A percentile compares a stretch with the other conserved stretches of the same genome.
These are phyloP conservation scores for Kwoniella newhampshirensis DNA, from an alignment of 768 basidiomycete species.

Conservation along the genomic window DNA sequence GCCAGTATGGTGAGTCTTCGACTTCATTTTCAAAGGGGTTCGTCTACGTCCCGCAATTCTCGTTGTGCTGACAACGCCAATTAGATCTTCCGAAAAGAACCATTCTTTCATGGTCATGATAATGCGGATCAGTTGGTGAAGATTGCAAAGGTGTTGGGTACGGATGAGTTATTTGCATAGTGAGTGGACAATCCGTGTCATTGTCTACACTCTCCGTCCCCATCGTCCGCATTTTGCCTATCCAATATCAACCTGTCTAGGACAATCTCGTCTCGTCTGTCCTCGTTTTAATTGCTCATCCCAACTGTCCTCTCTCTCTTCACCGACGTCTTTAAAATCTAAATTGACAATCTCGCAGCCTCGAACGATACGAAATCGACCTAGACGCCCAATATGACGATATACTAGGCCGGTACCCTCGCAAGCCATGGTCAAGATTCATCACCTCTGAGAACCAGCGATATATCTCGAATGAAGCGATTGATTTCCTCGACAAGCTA, in stretches of 20 bases:
- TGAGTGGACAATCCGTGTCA: too few species aligned
- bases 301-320: too few species aligned
- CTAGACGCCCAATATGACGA: conserved; percentile 96
- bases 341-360: too few species aligned
- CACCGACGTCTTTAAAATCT: too few species aligned
- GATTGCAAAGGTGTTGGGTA: conserved; percentile 95
- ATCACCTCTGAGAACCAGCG: conserved; percentile 90
- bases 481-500: conserved; percentile 92
- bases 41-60: too few species aligned
- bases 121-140: conserved; percentile 98
- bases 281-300: too few species aligned
- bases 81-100: conserved; percentile 98
- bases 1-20: conserved; percentile 81
- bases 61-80: neutral
- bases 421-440: conserved; percentile 93
- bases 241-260: too few species aligned
- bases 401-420: conserved; percentile 86
- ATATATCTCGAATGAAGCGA: conserved; percentile 93
- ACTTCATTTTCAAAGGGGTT: too few species aligned
- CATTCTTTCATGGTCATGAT: conserved; percentile 98
- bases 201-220: too few species aligned
- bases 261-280: too few species aligned
- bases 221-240: too few species aligned
- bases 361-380: conserved; percentile 75
- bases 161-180: conserved; percentile 89